Evolutionary conservation across 2,329 filamentous ascomycete genomes (phyloP).

Genomic region (Plectosphaerella cucumerina): DNA sequence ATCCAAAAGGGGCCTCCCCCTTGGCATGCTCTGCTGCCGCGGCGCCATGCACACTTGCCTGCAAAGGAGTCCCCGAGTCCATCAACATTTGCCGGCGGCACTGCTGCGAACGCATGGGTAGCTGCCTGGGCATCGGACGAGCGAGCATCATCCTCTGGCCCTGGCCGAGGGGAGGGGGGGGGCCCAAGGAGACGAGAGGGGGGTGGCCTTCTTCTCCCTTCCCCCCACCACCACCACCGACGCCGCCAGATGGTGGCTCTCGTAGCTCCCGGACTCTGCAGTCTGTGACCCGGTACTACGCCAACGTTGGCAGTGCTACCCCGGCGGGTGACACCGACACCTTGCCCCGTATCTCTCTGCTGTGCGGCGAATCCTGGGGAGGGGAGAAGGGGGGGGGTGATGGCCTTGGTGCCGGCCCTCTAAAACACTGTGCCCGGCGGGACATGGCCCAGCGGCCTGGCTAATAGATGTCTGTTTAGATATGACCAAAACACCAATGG

Average conservation of each 20-base stretch:
- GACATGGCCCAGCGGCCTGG: constrained; percentile 8
- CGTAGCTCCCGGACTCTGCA: constrained; percentile 33
- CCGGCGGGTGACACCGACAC: constrained; percentile 22
- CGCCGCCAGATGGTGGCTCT: constrained; percentile 30
- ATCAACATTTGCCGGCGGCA: constrained; percentile 1
- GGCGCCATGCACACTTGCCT: not conserved
- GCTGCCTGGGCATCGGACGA: constrained; percentile 27
- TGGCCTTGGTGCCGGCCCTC: constrained; percentile 24
- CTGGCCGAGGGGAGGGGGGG: constrained; percentile 17
- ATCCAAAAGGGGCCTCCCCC: no score
- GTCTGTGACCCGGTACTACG: constrained; percentile 38
- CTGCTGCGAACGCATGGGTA: constrained; percentile 25
- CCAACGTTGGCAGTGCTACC: constrained; percentile 41
- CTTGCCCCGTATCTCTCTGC: constrained; percentile 28
- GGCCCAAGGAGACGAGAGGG: no score
- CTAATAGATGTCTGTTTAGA: constrained; percentile 33
- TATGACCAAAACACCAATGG: constrained; percentile 51
- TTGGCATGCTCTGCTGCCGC: no score
- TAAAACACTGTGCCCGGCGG: constrained; percentile 18
- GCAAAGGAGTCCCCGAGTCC: not conserved
- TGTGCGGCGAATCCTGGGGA: constrained; percentile 24
- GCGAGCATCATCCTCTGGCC: constrained; percentile 12
- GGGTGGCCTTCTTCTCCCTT: constrained; percentile 16
- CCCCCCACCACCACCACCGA: constrained; percentile 13
- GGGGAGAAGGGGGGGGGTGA: no score